phyloP scores from a whole-genome alignment of 257 asterid genomes.

The Lavandula angustifolia region DNA sequence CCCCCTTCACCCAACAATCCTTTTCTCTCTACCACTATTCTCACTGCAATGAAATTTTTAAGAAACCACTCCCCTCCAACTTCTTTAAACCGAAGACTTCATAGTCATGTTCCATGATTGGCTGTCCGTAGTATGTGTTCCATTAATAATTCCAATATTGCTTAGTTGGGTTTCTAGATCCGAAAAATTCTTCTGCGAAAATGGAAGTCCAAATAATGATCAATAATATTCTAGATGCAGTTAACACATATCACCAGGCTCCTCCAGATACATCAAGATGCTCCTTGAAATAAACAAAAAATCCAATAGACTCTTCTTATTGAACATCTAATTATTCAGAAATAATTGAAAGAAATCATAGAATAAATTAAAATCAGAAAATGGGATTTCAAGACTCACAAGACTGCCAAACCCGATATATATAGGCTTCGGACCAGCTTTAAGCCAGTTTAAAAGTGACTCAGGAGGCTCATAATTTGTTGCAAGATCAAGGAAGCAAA shows the following conservation, averaged over 20 bases:
- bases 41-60: no score
- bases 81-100: no score
- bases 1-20: no score
- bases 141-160: not conserved
- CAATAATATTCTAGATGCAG: not conserved
- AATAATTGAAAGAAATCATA: not conserved
- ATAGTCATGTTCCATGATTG: not conserved
- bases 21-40: no score
- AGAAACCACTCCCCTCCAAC: no score
- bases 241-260: not conserved
- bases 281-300: not conserved
- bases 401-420: conserved; percentile 71
- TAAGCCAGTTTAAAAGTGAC: conserved; percentile 81
- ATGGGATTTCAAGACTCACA: conserved; percentile 38
- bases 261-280: not conserved
- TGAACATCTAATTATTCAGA: not conserved
- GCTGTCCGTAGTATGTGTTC: not conserved
- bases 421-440: conserved; percentile 67
- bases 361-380: conserved; percentile 3
- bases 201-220: not conserved
- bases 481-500: conserved; percentile 98
- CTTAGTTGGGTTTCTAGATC: not conserved
- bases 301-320: conserved; percentile 6
- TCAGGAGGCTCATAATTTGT: conserved; percentile 85
- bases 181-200: not conserved